Conservation (phyloP, 2,329 filamentous ascomycete species). For the Alternaria burnsii region DNA sequence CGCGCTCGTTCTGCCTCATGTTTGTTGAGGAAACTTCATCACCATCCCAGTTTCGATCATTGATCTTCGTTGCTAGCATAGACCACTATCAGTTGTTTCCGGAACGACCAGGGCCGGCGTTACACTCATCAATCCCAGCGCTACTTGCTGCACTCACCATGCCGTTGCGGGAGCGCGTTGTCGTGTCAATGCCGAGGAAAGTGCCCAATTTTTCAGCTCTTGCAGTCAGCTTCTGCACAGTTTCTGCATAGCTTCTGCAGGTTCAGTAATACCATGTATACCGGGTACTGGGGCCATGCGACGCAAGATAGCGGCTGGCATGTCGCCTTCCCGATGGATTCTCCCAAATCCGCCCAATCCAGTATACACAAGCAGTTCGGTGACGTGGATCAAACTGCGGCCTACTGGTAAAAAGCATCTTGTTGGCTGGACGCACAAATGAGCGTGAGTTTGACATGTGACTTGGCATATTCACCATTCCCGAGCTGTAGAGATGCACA, state of each 20-base stretch:
- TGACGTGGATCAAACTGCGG: slow-evolving; percentile 4
- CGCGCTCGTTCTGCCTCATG: slow-evolving; percentile 7
- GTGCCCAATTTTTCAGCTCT: slow-evolving; percentile 7
- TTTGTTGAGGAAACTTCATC: slow-evolving; percentile 14
- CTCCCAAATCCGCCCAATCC: background rate
- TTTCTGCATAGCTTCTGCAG: slow-evolving; percentile 7
- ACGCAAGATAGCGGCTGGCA: background rate
- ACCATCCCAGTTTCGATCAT: slow-evolving; percentile 12
- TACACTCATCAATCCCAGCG: slow-evolving; percentile 1
- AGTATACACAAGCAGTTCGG: slow-evolving; percentile 6
- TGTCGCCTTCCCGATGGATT: background rate
- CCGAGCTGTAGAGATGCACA: slow-evolving; percentile 1
- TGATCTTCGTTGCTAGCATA: slow-evolving; percentile 14
- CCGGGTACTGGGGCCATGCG: slow-evolving; percentile 3
- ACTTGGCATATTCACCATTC: slow-evolving; percentile 13
- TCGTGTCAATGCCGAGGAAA: slow-evolving; percentile 4
- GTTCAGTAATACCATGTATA: slow-evolving; percentile 10
- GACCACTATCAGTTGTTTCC: slow-evolving; percentile 8
- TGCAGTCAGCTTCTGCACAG: slow-evolving; percentile 12
- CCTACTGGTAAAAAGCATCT: slow-evolving; percentile 8
- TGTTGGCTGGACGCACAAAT: slow-evolving; percentile 1
- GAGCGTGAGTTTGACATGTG: slow-evolving; percentile 6
- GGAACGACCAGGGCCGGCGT: slow-evolving; percentile 5
- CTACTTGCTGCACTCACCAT: slow-evolving; percentile 3
- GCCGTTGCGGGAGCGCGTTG: slow-evolving; percentile 6